Conservation (phyloP, 2,329 filamentous ascomycete species). For the Fusarium lateritium region DNA sequence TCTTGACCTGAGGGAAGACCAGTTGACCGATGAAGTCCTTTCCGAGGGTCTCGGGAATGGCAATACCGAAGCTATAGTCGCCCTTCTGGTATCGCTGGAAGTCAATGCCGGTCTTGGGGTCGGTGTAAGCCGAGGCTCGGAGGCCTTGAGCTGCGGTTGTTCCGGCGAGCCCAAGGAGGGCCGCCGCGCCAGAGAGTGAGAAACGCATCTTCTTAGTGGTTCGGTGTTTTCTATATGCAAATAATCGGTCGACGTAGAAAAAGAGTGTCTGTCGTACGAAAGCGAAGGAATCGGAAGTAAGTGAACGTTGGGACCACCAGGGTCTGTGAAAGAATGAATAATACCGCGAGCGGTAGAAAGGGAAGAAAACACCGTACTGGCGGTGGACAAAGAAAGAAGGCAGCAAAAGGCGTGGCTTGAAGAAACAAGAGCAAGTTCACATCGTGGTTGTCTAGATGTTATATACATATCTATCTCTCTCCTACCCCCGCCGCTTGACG, state of each 20-base stretch:
- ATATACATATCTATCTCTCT: slow-evolving; percentile 18
- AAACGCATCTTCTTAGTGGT: slow-evolving; percentile 34
- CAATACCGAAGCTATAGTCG: slow-evolving; percentile 65
- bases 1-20: slow-evolving; percentile 57
- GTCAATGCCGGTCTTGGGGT: slow-evolving; percentile 62
- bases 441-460: slow-evolving; percentile 4
- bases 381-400: slow-evolving; percentile 32
- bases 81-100: slow-evolving; percentile 57
- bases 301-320: slow-evolving; percentile 41
- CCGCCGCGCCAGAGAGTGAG: slow-evolving; percentile 24
- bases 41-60: slow-evolving; percentile 62
- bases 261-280: slow-evolving; percentile 7
- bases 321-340: slow-evolving; percentile 37
- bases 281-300: slow-evolving; percentile 31
- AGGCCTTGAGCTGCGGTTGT: slow-evolving; percentile 40
- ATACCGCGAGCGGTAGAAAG: slow-evolving; percentile 34
- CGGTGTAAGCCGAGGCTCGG: slow-evolving; percentile 53
- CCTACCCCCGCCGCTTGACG: not conserved
- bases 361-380: slow-evolving; percentile 28
- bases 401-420: slow-evolving; percentile 25
- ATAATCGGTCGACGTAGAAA: not conserved
- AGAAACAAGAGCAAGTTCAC: not conserved
- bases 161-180: slow-evolving; percentile 44
- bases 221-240: not conserved
- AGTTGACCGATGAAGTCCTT: slow-evolving; percentile 70